These are phyloP conservation scores for Trichoderma sp. DNA, from an alignment of 2,329 filamentous ascomycete species.

Conservation along the genomic window DNA sequence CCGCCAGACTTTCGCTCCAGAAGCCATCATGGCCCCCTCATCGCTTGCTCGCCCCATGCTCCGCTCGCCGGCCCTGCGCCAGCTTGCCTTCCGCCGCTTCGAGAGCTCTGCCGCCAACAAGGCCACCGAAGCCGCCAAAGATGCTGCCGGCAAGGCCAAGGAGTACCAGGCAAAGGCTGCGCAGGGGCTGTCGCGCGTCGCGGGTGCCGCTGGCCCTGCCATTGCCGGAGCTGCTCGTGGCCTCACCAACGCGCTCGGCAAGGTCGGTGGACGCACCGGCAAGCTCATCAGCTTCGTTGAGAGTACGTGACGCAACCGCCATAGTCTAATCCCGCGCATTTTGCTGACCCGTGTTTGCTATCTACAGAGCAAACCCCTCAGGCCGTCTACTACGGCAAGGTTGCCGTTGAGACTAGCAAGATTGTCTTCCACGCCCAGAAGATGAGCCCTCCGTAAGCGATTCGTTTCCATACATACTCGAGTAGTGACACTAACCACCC, in stretches of 20 bases:
- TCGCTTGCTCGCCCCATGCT: conserved; percentile 44
- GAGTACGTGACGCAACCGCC: conserved; percentile 61
- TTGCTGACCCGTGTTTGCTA: conserved; percentile 5
- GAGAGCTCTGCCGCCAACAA: conserved; percentile 52
- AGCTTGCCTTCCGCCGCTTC: conserved; percentile 53
- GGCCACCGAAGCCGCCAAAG: conserved; percentile 40
- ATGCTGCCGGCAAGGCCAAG: conserved; percentile 41
- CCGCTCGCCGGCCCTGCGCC: conserved; percentile 45
- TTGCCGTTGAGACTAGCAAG: conserved; percentile 82
- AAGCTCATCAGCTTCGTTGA: conserved; percentile 76
- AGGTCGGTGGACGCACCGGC: conserved; percentile 80
- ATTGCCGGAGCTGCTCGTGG: conserved; percentile 70
- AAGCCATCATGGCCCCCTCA: conserved; percentile 33
- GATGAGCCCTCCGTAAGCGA: conserved; percentile 89
- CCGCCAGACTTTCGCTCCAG: not conserved
- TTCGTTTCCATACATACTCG: not conserved
- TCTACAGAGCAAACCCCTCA: conserved; percentile 76
- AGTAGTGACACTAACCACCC: not conserved
- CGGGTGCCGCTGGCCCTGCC: conserved; percentile 74
- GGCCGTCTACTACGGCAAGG: conserved; percentile 87
- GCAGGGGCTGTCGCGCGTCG: conserved; percentile 78
- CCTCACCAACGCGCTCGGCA: conserved; percentile 63
- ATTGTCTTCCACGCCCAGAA: conserved; percentile 83
- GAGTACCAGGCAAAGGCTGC: conserved; percentile 64
- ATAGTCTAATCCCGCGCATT: not conserved